phyloP scores from a whole-genome alignment of 169 alveolate genomes.

The Plasmodium ovale region DNA sequence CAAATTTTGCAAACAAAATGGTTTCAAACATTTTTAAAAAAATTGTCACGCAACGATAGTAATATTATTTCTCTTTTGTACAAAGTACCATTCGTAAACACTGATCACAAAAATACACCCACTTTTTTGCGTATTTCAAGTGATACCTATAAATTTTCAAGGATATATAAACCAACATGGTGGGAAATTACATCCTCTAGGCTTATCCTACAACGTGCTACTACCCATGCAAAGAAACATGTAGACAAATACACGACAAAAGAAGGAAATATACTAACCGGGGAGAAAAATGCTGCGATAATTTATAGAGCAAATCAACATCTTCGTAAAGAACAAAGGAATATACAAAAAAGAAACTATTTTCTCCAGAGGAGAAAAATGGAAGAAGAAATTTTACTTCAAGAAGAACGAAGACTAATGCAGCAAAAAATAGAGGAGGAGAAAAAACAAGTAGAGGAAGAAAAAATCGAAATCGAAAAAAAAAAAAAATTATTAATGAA shows the following conservation, averaged over 20 bases:
- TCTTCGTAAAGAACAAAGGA: no score
- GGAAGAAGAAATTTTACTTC: background rate
- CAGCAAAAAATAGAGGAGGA: background rate
- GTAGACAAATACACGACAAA: no score
- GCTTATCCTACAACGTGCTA: no score
- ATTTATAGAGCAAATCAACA: no score
- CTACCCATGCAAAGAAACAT: no score
- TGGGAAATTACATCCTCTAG: slow-evolving; percentile 38
- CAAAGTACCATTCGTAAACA: slow-evolving; percentile 7
- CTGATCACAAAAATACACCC: background rate
- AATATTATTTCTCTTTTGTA: slow-evolving; percentile 16
- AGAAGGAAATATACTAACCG: background rate
- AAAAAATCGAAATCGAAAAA: background rate
- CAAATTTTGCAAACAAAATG: slow-evolving; percentile 17
- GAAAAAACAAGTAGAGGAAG: background rate
- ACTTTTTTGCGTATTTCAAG: slow-evolving; percentile 6
- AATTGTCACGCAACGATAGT: slow-evolving; percentile 21
- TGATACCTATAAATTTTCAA: slow-evolving; percentile 17
- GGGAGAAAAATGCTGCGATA: background rate
- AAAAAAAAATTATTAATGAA: background rate
- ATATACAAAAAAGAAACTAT: background rate
- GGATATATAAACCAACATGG: slow-evolving; percentile 2
- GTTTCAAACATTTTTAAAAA: slow-evolving; percentile 29
- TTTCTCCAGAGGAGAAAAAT: slow-evolving; percentile 8
- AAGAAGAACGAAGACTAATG: background rate